Conservation (phyloP, 2,329 filamentous ascomycete species). For the Magnaporthiopsis rhizophila region DNA sequence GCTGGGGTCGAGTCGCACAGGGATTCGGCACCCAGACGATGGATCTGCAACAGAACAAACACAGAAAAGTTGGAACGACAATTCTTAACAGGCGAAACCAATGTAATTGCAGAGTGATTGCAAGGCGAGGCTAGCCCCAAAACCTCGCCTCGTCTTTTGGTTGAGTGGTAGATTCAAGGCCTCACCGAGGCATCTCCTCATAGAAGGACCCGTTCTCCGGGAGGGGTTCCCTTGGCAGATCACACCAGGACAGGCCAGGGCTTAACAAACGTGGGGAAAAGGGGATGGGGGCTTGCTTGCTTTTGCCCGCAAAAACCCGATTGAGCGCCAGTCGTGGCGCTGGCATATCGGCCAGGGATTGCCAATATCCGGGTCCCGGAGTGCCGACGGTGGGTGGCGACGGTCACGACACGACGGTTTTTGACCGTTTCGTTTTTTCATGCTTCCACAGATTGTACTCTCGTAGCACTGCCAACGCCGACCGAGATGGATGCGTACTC, state of each 20-base stretch:
- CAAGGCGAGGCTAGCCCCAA: background rate
- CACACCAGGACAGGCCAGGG: background rate
- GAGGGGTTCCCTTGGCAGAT: background rate
- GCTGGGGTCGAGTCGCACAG: background rate
- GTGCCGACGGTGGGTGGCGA: background rate
- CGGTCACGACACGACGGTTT: background rate
- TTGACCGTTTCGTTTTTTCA: background rate
- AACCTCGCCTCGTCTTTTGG: background rate
- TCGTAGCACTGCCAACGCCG: too few relatives aligned
- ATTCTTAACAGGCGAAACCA: too few relatives aligned
- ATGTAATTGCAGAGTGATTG: background rate
- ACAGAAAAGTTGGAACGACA: background rate
- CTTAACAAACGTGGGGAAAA: background rate
- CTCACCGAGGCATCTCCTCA: background rate
- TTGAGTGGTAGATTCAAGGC: background rate
- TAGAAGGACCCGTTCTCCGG: background rate
- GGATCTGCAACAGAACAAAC: background rate
- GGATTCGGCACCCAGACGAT: too few relatives aligned
- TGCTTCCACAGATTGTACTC: background rate
- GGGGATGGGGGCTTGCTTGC: background rate
- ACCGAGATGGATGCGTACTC: background rate
- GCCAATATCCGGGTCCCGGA: background rate
- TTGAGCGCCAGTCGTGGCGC: background rate
- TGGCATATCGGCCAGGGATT: background rate
- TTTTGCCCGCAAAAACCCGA: background rate